phyloP scores from a whole-genome alignment of 306 rosid genomes.

The Delonix regia region DNA sequence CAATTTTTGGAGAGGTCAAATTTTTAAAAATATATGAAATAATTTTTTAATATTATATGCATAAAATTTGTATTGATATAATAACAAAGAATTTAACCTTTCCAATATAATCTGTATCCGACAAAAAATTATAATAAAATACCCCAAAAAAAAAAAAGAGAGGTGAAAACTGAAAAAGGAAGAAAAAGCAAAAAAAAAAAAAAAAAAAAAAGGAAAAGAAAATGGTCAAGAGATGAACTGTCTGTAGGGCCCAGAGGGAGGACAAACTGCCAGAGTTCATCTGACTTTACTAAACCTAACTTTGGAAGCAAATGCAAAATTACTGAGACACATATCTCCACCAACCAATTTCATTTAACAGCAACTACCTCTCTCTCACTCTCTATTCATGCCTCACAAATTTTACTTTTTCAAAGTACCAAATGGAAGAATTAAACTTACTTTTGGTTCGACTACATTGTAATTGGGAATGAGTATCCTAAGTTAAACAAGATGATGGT shows the following conservation, averaged over 20 bases:
- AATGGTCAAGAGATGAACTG: conserved; percentile 47
- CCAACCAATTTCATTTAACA: background rate
- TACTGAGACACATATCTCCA: background rate
- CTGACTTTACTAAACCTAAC: conserved; percentile 61
- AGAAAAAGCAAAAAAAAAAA: background rate
- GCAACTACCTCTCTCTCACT: background rate
- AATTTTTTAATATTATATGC: too few species aligned
- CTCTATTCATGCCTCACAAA: background rate
- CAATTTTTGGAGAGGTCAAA: too few species aligned
- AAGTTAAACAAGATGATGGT: background rate
- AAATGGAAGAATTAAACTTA: conserved; percentile 6
- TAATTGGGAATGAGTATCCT: conserved; percentile 37
- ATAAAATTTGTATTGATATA: too few species aligned
- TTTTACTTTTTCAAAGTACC: conserved; percentile 17
- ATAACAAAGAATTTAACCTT: too few species aligned
- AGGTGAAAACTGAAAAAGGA: background rate
- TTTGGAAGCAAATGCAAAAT: conserved; percentile 50
- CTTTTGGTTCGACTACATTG: conserved; percentile 4
- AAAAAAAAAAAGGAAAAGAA: background rate
- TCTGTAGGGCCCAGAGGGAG: conserved; percentile 45
- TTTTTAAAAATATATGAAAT: too few species aligned
- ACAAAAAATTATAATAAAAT: too few species aligned
- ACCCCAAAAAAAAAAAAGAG: too few species aligned
- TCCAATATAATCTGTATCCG: too few species aligned
- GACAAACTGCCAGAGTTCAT: conserved; percentile 46